A percentile compares a stretch with the other conserved stretches of the same genome.
phyloP scores from a whole-genome alignment of 2,329 filamentous ascomycete species.

The Bipolaris zeicola region DNA sequence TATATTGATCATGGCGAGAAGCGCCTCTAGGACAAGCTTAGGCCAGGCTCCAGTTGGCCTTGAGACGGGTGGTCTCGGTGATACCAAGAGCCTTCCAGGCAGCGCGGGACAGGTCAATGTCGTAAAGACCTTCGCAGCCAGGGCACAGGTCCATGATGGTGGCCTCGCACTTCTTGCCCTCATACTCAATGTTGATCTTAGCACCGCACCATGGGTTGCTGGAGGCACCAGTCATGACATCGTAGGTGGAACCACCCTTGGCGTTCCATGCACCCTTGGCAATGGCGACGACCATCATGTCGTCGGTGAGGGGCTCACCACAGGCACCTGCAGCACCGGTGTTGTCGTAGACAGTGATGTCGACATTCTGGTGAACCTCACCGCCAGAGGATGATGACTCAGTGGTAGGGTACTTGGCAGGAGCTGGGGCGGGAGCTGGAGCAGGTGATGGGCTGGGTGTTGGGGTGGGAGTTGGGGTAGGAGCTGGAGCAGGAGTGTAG shows the following conservation, averaged over 20 bases:
- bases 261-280: conserved; percentile 26
- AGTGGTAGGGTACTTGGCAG: conserved; percentile 6
- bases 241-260: conserved; percentile 36
- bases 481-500: conserved; percentile 14
- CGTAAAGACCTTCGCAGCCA: conserved; percentile 34
- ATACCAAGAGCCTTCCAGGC: conserved; percentile 37
- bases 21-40: conserved; percentile 25
- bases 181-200: conserved; percentile 40
- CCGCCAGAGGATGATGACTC: conserved; percentile 6
- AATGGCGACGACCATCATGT: conserved; percentile 38
- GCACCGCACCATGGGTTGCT: conserved; percentile 45
- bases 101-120: conserved; percentile 41
- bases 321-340: conserved; percentile 38
- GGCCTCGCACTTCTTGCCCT: conserved; percentile 34
- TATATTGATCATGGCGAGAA: conserved; percentile 34
- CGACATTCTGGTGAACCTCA: conserved; percentile 24
- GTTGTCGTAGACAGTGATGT: conserved; percentile 46
- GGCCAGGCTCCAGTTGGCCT: conserved; percentile 33
- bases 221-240: conserved; percentile 36
- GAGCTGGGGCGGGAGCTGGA: conserved; percentile 8
- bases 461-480: conserved; percentile 13
- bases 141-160: conserved; percentile 45
- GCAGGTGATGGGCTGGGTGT: conserved; percentile 11
- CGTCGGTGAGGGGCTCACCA: conserved; percentile 33
- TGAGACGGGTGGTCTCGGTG: conserved; percentile 31